Evolutionary conservation across 805 yeast species (phyloP), one percentile per base, ranked within the genome.

Genomic region (Candida koratica): DNA sequence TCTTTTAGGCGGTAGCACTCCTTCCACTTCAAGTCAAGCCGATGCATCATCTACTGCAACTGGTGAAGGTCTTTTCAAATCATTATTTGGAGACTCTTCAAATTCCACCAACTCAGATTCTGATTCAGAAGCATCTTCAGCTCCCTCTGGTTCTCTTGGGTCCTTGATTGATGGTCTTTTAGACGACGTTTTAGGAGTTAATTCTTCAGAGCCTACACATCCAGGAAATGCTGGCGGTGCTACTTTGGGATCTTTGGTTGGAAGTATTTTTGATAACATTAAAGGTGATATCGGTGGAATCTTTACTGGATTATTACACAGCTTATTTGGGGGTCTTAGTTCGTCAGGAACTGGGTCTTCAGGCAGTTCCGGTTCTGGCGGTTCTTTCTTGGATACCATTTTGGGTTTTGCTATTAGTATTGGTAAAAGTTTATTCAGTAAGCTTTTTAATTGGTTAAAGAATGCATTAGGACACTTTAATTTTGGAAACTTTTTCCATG

Each of bases 181-280:
- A n/a, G 49, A 41, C 39, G 49, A 43, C 35, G 33, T 41, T 20
- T 43, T 43, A 25, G 38, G 24, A 35, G 26, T 42, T 20, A 35
- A 35, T 37, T 32, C 44, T 15, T 34, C 43, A 9, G 16, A 8
- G 13, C 7, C 28, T 17, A 35, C 33, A 25, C 12, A 11, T 19
- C 9, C 25, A 17, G 26, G 26, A 15, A 36, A 43, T 15, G 43
- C 32, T 26, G 23, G 34, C 12, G 20, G 38, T 14, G 28, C 37
- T 11, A 16, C 35, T n/a, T 29, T 32, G 5, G 27, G 32, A 8
- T 23, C 32, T 23, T 33, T 41, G 7, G 34, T 44, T 16, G 39
- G 40, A 14, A 41, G 43, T 7, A 20, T 27, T 20, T 29, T 16
- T 17, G 32, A 29, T 29, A 12, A 29, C 11, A 9, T 29, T 14